Evolutionary conservation across 2,329 filamentous ascomycete genomes (phyloP).

Genomic region (Dichotomopilus funicola): DNA sequence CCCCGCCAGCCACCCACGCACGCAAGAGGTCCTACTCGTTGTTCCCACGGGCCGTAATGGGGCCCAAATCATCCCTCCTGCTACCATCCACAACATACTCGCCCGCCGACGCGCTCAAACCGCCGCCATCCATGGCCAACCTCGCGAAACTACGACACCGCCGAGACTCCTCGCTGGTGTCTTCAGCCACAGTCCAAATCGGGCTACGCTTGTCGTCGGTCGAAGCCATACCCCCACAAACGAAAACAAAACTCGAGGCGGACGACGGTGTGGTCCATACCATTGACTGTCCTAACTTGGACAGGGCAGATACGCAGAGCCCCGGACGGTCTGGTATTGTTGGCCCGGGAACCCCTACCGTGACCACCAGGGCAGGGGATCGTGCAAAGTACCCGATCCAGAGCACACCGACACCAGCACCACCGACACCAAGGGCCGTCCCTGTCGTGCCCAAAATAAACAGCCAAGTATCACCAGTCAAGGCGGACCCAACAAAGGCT

Average conservation of each 20-base stretch:
- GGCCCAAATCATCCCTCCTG: conserved; percentile 30
- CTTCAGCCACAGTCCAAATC: conserved; percentile 65
- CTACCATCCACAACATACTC: conserved; percentile 45
- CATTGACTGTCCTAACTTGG: conserved; percentile 24
- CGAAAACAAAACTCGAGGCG: conserved; percentile 10
- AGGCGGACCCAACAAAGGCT: too few species aligned
- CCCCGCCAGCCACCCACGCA: conserved; percentile 24
- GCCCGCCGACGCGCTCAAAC: conserved; percentile 32
- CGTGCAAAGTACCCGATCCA: too few species aligned
- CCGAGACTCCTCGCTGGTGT: conserved; percentile 56
- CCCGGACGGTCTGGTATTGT: conserved; percentile 13
- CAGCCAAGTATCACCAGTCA: too few species aligned
- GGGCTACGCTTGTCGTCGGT: conserved; percentile 60
- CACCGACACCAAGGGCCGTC: too few species aligned
- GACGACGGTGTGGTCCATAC: conserved; percentile 33
- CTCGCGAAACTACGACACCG: conserved; percentile 41
- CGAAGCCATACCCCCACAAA: conserved; percentile 40
- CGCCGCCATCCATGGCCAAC: conserved; percentile 38
- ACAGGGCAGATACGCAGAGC: conserved; percentile 3
- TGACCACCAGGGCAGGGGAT: not conserved
- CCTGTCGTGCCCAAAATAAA: too few species aligned
- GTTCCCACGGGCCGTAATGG: conserved; percentile 32
- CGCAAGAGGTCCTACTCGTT: conserved; percentile 36
- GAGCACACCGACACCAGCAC: too few species aligned
- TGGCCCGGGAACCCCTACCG: not conserved